Percentiles rank a stretch among this genome's conserved stretches.
phyloP scores from a whole-genome alignment of 2,329 filamentous ascomycete species.

The Didymella exigua region DNA sequence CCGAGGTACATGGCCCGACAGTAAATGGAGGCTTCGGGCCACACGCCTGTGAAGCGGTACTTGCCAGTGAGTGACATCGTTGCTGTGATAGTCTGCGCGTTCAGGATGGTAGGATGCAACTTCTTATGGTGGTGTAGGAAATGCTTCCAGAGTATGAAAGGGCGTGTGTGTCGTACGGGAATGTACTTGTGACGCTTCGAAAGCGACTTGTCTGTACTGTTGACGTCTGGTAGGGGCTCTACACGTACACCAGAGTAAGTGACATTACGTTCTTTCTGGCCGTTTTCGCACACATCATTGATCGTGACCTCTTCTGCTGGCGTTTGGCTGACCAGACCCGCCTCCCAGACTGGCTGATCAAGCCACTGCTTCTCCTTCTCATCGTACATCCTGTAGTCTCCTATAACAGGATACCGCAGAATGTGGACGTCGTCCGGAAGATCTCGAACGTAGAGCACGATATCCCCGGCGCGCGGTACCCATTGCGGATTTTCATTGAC shows the following conservation, averaged over 20 bases:
- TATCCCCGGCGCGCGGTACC: conserved; percentile 61
- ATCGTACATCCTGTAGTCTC: conserved; percentile 34
- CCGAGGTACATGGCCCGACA: conserved; percentile 63
- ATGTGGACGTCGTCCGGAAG: conserved; percentile 38
- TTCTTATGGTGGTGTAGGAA: conserved; percentile 52
- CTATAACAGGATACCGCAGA: conserved; percentile 30
- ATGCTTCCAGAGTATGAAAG: conserved; percentile 60
- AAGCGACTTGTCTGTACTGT: conserved; percentile 56
- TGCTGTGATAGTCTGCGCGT: conserved; percentile 60
- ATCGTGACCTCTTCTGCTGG: conserved; percentile 52
- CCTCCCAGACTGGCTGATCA: conserved; percentile 59
- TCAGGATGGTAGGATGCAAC: conserved; percentile 60
- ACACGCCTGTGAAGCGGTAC: conserved; percentile 58
- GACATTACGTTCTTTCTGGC: conserved; percentile 50
- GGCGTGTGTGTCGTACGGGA: conserved; percentile 59
- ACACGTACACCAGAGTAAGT: conserved; percentile 62
- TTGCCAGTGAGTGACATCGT: conserved; percentile 60
- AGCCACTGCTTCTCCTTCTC: conserved; percentile 35
- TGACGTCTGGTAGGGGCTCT: conserved; percentile 61
- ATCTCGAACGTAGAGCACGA: conserved; percentile 59
- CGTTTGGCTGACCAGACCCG: conserved; percentile 60
- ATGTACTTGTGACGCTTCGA: conserved; percentile 63
- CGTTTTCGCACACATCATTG: conserved; percentile 54
- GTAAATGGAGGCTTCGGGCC: conserved; percentile 61
- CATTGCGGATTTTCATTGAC: conserved; percentile 56